Evolutionary conservation across 2,329 filamentous ascomycete species (phyloP), one percentile per base, ranked within the genome.

Genomic region (Penicillium italicum): DNA sequence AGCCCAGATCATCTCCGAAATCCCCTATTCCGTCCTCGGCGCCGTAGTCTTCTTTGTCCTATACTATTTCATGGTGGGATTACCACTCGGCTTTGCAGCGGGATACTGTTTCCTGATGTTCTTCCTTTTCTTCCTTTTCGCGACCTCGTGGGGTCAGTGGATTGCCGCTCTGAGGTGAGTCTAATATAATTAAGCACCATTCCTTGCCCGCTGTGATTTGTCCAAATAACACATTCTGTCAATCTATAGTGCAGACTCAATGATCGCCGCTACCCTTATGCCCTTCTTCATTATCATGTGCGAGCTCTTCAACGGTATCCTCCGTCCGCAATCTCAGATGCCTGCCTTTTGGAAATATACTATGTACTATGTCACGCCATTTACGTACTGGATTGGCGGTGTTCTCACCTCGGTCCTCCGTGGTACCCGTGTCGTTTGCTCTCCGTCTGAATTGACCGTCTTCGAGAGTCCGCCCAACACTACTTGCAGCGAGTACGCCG

Each of bases 281-380:
- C 90, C 91, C 1, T 89, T 92, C 74, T 79, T 94, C 71, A 87
- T 92, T 74, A 89, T 93, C 71, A 85, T 87, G 63, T 93, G 94
- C 66, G 83, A 88, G 5, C 81, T 95, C 20, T 94, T 95, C 82
- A 95, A 90, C 67, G 91, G 91, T 73, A 90, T 96, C 60, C 88
- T 90, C 0, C 89, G 94, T 41, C 88, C 90, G 0, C 83, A 86
- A 37, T 81, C 85, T 0, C 85, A 90, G 71, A 94, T 95, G 76
- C 87, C 89, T 4, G 79, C 74, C 5, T 91, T 91, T 76, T 94
- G 89, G 88, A 82, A 85, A 33, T 81, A 84, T 8, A 94, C 89
- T 85, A 81, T 94, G 38, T 92, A 92, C 78, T 81, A 93, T 71
- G 82, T 92, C n/a, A 86, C 91, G 62, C 90, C 90, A 1, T 91